Evolutionary conservation across 2,329 filamentous ascomycete genomes (phyloP), one percentile per base, ranked within the genome.

Genomic region (Venturia aucupariae): DNA sequence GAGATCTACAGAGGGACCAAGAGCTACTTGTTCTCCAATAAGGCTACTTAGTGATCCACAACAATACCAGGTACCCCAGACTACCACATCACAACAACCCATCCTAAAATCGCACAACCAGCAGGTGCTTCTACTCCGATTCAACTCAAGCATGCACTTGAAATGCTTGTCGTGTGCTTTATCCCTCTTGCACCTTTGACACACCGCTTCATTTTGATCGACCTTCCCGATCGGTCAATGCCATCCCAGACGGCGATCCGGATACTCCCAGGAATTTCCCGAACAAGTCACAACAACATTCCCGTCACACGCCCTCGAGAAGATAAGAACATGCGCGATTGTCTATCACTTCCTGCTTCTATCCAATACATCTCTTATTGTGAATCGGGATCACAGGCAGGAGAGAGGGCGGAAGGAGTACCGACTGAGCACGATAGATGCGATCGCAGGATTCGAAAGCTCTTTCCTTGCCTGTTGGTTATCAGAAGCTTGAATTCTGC

Each of bases 211-310:
- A 13, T 51, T 4, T 4, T 7, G n/a, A 27, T 51, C n/a, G 22
- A 51, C 46, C 46, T 51, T 51, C 46, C 46, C 46, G 24, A 51
- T 51, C 46, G 10, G 46, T 51, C 46, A 51, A 51, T 51, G 46
- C 46, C 46, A 51, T 51, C 46, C 46, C 22, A 51, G 46, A 19
- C 24, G 46, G 22, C 46, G 46, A 51, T 51, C 46, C 46, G 46
- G 46, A 51, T 24, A 27, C 17, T 27, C 46, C 46, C 46, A 51
- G 46, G 46, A 22, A 24, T 51, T 27, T 27, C 7, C 24, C 6
- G 46, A 51, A 44, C 41, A 44, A 44, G 1, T 27, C 46, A 27
- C 46, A 51, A 51, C 10, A 22, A 51, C n/a, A 51, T 27, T 51
- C 24, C 46, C 24, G n/a, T 51, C 46, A 51, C 46, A 51, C 7